Percentiles rank a stretch among this genome's conserved stretches.
These are phyloP conservation scores for Erodium chrysanthum DNA, from an alignment of 441 rosid genomes.

Conservation along the genomic window DNA sequence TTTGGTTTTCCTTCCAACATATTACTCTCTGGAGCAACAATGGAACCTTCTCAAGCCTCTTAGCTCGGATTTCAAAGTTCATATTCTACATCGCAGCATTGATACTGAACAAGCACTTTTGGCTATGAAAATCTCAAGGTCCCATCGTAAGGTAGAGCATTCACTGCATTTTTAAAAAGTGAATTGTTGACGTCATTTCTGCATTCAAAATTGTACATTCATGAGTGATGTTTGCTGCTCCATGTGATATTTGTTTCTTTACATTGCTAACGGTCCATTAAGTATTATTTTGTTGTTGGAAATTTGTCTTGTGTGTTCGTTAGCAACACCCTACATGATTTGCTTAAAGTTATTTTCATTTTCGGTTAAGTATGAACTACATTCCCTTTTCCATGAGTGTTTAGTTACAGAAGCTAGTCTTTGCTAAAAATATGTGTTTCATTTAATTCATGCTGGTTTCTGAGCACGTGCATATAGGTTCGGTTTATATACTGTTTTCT, in stretches of 20 bases:
- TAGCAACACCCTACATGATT: not conserved
- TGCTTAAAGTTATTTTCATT: not conserved
- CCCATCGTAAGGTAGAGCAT: constrained; percentile 72
- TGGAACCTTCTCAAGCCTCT: constrained; percentile 56
- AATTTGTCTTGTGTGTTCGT: not conserved
- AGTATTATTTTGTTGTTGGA: not conserved
- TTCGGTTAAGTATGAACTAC: not conserved
- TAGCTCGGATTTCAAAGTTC: constrained; percentile 54
- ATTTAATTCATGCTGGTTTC: not conserved
- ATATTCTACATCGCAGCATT: constrained; percentile 76
- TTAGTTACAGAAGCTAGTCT: not conserved
- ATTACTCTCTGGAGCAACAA: constrained; percentile 71
- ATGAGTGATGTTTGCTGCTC: not conserved
- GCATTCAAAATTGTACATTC: not conserved
- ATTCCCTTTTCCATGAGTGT: not conserved
- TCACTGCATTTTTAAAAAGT: constrained; percentile 9
- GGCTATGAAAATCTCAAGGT: constrained; percentile 79
- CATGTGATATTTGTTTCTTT: not conserved
- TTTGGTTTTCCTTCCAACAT: constrained; percentile 90
- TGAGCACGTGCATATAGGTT: not conserved
- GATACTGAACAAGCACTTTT: constrained; percentile 74
- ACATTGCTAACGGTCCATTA: not conserved
- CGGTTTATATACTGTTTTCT: too few relatives aligned
- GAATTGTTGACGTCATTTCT: not conserved
- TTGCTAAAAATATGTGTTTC: not conserved